phyloP scores from a whole-genome alignment of 73 alveolate genomes.

The Paraurostyla sp. region DNA sequence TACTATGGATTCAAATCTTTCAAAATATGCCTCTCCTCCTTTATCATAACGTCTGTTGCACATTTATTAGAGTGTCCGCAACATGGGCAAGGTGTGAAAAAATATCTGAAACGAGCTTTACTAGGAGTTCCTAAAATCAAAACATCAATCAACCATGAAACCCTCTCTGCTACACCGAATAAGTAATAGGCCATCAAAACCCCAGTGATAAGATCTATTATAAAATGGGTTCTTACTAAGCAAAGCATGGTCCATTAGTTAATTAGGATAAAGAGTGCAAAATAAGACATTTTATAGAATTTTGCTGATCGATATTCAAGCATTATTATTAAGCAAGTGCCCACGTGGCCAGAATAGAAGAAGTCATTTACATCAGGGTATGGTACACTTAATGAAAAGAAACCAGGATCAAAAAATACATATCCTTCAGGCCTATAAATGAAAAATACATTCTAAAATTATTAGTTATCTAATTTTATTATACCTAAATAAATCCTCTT shows the following conservation, averaged over 20 bases:
- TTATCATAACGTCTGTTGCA: background rate
- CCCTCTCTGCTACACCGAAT: conserved; percentile 45
- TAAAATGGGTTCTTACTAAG: conserved; percentile 85
- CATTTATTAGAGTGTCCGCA: conserved; percentile 32
- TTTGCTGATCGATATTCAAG: conserved; percentile 69
- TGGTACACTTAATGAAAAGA: conserved; percentile 88
- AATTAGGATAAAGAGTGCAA: conserved; percentile 59
- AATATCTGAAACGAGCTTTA: background rate
- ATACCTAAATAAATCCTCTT: background rate
- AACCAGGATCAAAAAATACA: conserved; percentile 85
- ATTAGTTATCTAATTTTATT: background rate
- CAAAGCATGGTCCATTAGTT: conserved; percentile 76
- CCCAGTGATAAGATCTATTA: conserved; percentile 88
- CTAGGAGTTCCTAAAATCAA: background rate
- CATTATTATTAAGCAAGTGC: conserved; percentile 76
- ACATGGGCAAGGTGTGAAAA: conserved; percentile 36
- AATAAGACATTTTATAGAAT: conserved; percentile 48
- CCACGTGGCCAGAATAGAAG: conserved; percentile 96
- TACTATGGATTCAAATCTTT: background rate
- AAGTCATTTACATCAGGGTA: conserved; percentile 89
- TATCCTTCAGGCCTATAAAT: conserved; percentile 76
- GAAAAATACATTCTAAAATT: conserved; percentile 30
- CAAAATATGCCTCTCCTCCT: background rate
- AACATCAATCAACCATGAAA: background rate
- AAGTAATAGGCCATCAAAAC: conserved; percentile 82